These are phyloP conservation scores for Eurotiales sp. DNA, from an alignment of 2,329 filamentous ascomycete genomes.

Conservation along the genomic window DNA sequence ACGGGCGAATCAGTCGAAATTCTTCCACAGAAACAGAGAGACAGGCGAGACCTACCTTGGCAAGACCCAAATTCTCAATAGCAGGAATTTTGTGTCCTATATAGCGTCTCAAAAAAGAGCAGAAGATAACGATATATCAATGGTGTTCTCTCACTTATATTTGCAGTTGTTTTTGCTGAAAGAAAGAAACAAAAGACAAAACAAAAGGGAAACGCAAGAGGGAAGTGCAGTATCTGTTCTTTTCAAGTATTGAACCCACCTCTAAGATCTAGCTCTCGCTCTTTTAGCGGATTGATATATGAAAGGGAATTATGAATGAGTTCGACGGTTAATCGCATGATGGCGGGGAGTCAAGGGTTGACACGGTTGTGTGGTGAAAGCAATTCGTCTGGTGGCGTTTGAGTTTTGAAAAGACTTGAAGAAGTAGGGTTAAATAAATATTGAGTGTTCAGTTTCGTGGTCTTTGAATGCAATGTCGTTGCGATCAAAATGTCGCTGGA, in stretches of 20 bases:
- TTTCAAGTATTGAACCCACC: conserved; percentile 77
- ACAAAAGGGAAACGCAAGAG: conserved; percentile 12
- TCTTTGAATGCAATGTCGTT: no score
- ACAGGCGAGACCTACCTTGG: conserved; percentile 62
- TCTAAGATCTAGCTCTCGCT: conserved; percentile 98
- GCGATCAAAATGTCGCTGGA: background rate
- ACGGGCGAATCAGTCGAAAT: conserved; percentile 5
- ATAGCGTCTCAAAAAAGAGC: conserved; percentile 37
- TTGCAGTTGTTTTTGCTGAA: conserved; percentile 2
- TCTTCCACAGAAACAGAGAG: no score
- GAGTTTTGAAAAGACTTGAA: no score
- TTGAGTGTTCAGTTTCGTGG: no score
- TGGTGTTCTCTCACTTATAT: conserved; percentile 59
- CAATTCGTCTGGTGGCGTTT: no score
- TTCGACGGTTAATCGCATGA: conserved; percentile 92
- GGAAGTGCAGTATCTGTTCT: conserved; percentile 93
- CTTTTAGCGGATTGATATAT: conserved; percentile 97
- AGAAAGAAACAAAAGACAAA: conserved; percentile 20
- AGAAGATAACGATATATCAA: conserved; percentile 69
- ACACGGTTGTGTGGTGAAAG: no score
- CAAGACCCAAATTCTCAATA: conserved; percentile 96
- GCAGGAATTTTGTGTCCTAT: conserved; percentile 96
- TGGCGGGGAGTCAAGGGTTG: no score
- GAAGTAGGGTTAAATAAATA: background rate
- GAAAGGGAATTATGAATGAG: conserved; percentile 92